Base-by-base conservation (phyloP, 129 eudicot species). In the Flaveria brownii region DNA sequence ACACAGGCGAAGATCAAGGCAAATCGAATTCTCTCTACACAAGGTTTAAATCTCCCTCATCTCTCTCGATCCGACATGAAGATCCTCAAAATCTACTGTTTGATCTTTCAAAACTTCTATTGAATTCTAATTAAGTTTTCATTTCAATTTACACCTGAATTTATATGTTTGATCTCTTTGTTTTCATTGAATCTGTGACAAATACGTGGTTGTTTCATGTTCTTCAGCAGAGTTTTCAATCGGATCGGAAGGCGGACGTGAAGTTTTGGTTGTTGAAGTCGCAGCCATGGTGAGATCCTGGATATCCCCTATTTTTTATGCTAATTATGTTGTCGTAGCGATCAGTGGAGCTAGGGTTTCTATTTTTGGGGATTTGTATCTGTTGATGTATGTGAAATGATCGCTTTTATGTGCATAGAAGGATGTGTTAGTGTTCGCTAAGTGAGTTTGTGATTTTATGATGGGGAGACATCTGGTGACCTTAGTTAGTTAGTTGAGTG, bases 221-320 rank as follows among this genome's bases (percentile, higher is more conserved):
- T 77, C 10, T 68, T 68, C 33, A 69, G 43, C 26, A 68, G 60
- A 15, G 9, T 45, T 25, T 18, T 22, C 46, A 50, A 71, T 71
- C 77, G 45, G 82, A 79, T 79, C 78, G 77, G 82, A 71, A 33
- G 64, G 54, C 54, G 56, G 39, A 62, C 82, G 74, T 67, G 72
- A 78, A 52, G 76, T 43, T 54, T 25, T 45, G 49, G 25, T 71
- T 15, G 9, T 65, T 36, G 55, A 63, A 61, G 47, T 30, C 30
- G 71, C 14, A 78, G 63, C 47, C 77, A 79, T 79, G 82, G 82
- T 79, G 67, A 71, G 78, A 36, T 18, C 45, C 52, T 62, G 8
- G 17, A 33, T 60, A 61, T 79, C 42, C 36, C 5, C 36, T 52
- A 36, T 4, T 60, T 30, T 3, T 49, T 33, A 20, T 23, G 42